Evolutionary conservation across 768 basidiomycete genomes (phyloP), one percentile per base, ranked within the genome.

Genomic region (Naematelia encephala): DNA sequence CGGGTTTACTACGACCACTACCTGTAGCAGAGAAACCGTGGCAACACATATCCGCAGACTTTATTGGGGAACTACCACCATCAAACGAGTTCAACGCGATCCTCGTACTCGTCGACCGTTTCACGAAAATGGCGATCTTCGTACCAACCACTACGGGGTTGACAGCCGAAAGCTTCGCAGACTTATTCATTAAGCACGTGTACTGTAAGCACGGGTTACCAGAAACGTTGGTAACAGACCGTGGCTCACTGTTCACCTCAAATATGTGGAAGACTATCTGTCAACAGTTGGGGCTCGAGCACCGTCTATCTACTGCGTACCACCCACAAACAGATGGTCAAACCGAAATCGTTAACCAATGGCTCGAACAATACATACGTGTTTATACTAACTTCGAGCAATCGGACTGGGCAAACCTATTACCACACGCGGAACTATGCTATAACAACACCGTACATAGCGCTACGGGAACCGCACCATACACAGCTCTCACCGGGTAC

Each of bases 241-340:
- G 73, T 1, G 74, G 71, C 12, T 26, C 64, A 23, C 50, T 34
- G 22, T 76, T 76, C 62, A 59, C 26, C 45, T 63, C 68, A 1
- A 27, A 63, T 5, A 77, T 80, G 63, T 79, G 74, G 61, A 23
- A 28, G n/a, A 11, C 10, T 73, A 75, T 0, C 55, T 82, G 0
- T 70, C 73, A 29, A 39, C 49, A 23, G 47, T 71, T 81, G 0
- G 74, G 77, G 0, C 79, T 82, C 48, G 49, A 77, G n/a, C 49
- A 46, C 2, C 76, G 73, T n/a, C n/a, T 42, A 11, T 11, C 11
- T 12, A 43, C 39, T 77, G 76, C 3, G 77, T 81, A 54, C 79
- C 81, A 0, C 78, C 80, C 39, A 80, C 79, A 0, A 80, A 83
- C n/a, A n/a, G n/a, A n/a, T n/a, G n/a, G n/a, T n/a, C n/a, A n/a